Percentiles rank a stretch among this genome's conserved stretches.
Evolutionary conservation across 2,329 filamentous ascomycete genomes (phyloP).

Genomic region (Aureobasidium sp.): DNA sequence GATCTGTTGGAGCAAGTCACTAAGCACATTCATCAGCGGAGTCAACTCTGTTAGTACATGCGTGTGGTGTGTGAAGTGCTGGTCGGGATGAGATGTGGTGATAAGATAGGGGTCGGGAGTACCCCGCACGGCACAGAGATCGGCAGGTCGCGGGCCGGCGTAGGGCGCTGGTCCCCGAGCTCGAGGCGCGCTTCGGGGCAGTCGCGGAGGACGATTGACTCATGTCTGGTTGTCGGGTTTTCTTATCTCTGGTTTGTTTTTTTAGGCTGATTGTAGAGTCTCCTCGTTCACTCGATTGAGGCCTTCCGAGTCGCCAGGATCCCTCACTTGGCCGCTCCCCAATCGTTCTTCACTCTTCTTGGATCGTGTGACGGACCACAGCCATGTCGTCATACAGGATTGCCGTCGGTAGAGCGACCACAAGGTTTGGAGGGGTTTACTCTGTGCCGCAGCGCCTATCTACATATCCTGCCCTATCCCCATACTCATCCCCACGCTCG

Average conservation of each 20-base stretch:
- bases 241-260: background rate
- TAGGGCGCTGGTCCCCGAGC: background rate
- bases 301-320: background rate
- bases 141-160: background rate
- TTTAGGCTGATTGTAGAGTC: slow-evolving; percentile 9
- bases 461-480: slow-evolving; percentile 5
- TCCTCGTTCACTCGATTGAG: background rate
- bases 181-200: background rate
- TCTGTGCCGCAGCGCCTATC: slow-evolving; percentile 3
- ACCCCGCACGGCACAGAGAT: background rate
- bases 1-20: background rate
- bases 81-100: background rate
- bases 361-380: background rate
- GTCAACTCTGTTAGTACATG: background rate
- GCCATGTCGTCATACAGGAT: slow-evolving; percentile 11
- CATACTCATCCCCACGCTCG: background rate
- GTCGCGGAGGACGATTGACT: slow-evolving; percentile 1
- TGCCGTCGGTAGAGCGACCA: background rate
- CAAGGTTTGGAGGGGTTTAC: background rate
- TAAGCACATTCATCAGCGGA: background rate
- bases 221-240: background rate
- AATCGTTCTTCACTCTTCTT: background rate
- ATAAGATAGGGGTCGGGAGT: background rate
- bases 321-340: background rate
- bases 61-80: background rate